These are phyloP conservation scores for Alternaria solani DNA, from an alignment of 2,329 filamentous ascomycete species.

Conservation along the genomic window DNA sequence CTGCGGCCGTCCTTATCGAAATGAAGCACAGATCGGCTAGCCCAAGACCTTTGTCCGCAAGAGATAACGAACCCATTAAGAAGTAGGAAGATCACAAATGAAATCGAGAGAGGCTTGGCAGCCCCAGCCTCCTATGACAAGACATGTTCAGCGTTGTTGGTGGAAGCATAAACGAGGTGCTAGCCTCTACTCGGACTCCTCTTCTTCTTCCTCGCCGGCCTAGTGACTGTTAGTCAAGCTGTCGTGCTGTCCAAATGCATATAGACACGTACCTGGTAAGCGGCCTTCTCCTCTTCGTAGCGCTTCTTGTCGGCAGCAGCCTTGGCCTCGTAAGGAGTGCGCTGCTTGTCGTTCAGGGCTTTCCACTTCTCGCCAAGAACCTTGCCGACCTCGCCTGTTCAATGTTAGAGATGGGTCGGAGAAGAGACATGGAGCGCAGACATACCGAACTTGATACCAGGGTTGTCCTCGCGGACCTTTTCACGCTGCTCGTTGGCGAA, in stretches of 20 bases:
- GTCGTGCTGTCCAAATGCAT: neutral
- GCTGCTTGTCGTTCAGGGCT: constrained; percentile 91
- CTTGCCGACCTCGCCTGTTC: constrained; percentile 90
- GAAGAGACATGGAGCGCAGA: constrained; percentile 12
- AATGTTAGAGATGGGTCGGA: constrained; percentile 29
- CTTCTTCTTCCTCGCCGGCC: constrained; percentile 51
- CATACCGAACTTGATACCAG: constrained; percentile 92
- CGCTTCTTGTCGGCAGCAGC: constrained; percentile 98
- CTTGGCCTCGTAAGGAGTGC: constrained; percentile 94
- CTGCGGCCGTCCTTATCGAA: constrained; percentile 34
- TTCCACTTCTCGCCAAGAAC: constrained; percentile 99
- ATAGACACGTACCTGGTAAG: constrained; percentile 57
- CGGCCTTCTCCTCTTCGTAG: constrained; percentile 97
- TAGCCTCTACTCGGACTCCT: constrained; percentile 51
- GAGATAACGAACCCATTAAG: constrained; percentile 34
- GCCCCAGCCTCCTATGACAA: constrained; percentile 35
- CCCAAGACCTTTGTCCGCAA: constrained; percentile 31
- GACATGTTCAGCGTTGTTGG: constrained; percentile 28
- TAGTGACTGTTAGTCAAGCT: constrained; percentile 24
- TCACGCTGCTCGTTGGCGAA: constrained; percentile 99
- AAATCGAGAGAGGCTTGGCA: constrained; percentile 32
- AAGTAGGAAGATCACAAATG: constrained; percentile 34
- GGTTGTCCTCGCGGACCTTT: constrained; percentile 97
- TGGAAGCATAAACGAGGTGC: constrained; percentile 17
- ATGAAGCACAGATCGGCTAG: constrained; percentile 35